phyloP scores from a whole-genome alignment of 768 basidiomycete species.

The Cantharellus cinnabarinus region DNA sequence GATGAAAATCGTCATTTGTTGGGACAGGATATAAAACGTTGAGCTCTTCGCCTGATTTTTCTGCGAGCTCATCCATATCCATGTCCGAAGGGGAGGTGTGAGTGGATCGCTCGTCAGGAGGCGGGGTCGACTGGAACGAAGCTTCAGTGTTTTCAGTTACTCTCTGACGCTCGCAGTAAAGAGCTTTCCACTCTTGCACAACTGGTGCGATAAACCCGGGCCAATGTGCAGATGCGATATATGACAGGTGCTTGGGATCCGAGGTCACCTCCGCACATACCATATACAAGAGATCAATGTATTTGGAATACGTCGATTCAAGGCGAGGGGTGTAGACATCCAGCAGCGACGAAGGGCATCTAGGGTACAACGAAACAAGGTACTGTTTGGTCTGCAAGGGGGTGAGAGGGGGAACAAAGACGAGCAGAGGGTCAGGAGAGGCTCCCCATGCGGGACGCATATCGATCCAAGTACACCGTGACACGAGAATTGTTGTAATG shows the following conservation, averaged over 20 bases:
- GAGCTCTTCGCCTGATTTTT: slow-evolving; percentile 11
- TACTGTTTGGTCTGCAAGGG: slow-evolving; percentile 25
- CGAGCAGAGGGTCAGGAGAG: slow-evolving; percentile 49
- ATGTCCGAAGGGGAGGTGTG: slow-evolving; percentile 2
- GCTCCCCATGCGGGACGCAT: slow-evolving; percentile 49
- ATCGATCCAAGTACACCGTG: slow-evolving; percentile 48
- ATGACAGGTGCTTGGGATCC: slow-evolving; percentile 49
- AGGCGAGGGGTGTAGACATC: slow-evolving; percentile 25
- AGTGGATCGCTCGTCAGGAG: background rate
- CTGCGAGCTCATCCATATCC: slow-evolving; percentile 1
- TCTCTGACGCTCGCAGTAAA: background rate
- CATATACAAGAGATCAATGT: slow-evolving; percentile 34
- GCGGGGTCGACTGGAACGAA: background rate
- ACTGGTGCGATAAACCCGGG: slow-evolving; percentile 58
- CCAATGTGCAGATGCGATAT: slow-evolving; percentile 63
- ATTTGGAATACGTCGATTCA: slow-evolving; percentile 41
- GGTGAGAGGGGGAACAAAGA: slow-evolving; percentile 31
- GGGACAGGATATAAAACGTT: slow-evolving; percentile 20
- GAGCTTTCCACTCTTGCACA: slow-evolving; percentile 24
- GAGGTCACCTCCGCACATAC: slow-evolving; percentile 42
- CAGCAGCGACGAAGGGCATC: slow-evolving; percentile 15
- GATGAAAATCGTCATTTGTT: slow-evolving; percentile 39
- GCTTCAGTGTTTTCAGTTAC: background rate
- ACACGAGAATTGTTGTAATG: slow-evolving; percentile 40
- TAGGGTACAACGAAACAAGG: slow-evolving; percentile 2